These are phyloP conservation scores for Phlyctochytrium planicorne DNA, from an alignment of 192 early-diverging fungal species.

Conservation along the genomic window DNA sequence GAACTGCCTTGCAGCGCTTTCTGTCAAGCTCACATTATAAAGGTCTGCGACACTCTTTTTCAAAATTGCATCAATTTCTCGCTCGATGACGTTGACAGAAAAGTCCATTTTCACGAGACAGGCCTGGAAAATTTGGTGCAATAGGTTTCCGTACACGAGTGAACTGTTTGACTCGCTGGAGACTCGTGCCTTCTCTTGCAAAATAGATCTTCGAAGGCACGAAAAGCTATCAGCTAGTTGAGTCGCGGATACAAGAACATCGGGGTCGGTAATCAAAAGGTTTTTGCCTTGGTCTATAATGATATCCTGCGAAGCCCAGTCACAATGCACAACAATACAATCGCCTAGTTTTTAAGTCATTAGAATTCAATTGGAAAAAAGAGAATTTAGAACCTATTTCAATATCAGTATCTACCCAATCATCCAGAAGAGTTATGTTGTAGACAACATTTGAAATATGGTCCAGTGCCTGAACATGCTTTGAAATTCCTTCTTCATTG, in stretches of 20 bases:
- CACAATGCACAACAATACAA: background rate
- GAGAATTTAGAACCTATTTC: background rate
- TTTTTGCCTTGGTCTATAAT: conserved; percentile 61
- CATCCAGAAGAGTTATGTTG: too few species aligned
- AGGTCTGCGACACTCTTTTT: conserved; percentile 58
- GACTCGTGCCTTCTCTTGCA: conserved; percentile 62
- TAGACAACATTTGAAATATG: too few species aligned
- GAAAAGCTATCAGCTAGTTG: conserved; percentile 68
- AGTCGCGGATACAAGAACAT: conserved; percentile 75
- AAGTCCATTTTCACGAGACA: conserved; percentile 63
- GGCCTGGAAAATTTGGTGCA: conserved; percentile 80
- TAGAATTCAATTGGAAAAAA: too few species aligned
- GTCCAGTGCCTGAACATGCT: too few species aligned
- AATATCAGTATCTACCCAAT: background rate
- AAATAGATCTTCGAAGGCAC: conserved; percentile 76
- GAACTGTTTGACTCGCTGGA: conserved; percentile 49
- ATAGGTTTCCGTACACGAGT: conserved; percentile 75
- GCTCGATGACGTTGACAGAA: conserved; percentile 44
- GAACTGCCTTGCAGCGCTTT: conserved; percentile 47
- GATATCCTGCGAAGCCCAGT: background rate
- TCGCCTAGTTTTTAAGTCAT: too few species aligned
- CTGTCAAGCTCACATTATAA: conserved; percentile 68
- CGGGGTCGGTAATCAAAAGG: conserved; percentile 77
- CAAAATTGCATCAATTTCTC: conserved; percentile 53
- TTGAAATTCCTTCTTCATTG: too few species aligned